Evolutionary conservation across 1,284 basidiomycete species (phyloP).

Genomic region (Sanghuangporus sanghuang): DNA sequence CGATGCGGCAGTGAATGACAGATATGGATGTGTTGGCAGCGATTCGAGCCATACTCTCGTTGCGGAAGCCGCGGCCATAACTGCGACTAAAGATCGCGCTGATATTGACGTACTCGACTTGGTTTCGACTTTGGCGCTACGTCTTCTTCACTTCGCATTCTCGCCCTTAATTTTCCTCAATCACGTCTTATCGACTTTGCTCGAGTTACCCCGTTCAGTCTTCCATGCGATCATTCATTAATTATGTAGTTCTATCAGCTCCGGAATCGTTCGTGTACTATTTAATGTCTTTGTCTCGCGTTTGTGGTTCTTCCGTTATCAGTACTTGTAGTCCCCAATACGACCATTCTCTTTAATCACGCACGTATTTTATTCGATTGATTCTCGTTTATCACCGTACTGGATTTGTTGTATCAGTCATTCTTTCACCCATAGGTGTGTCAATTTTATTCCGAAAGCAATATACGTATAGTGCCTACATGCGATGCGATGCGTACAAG

Average conservation of each 20-base stretch:
- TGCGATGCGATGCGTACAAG: neutral
- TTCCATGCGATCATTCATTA: neutral
- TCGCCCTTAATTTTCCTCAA: neutral
- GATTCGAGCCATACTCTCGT: constrained; percentile 6
- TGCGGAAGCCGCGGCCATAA: neutral
- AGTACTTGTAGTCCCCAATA: too few relatives aligned
- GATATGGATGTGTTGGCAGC: neutral
- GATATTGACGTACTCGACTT: neutral
- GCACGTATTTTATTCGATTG: too few relatives aligned
- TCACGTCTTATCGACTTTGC: neutral
- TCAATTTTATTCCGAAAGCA: too few relatives aligned
- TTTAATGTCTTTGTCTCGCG: too few relatives aligned
- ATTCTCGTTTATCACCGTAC: too few relatives aligned
- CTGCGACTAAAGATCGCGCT: neutral
- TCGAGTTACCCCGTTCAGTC: neutral
- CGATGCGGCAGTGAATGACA: neutral
- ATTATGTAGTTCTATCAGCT: too few relatives aligned
- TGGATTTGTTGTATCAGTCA: too few relatives aligned
- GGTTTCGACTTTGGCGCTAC: neutral
- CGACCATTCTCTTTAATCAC: too few relatives aligned
- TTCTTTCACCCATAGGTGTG: too few relatives aligned
- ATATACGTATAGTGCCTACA: too few relatives aligned
- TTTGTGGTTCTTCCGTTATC: too few relatives aligned
- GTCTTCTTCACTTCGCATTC: neutral
- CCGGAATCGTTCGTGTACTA: too few relatives aligned